Conservation (phyloP, 441 rosid species). For the Populus hybrid region DNA sequence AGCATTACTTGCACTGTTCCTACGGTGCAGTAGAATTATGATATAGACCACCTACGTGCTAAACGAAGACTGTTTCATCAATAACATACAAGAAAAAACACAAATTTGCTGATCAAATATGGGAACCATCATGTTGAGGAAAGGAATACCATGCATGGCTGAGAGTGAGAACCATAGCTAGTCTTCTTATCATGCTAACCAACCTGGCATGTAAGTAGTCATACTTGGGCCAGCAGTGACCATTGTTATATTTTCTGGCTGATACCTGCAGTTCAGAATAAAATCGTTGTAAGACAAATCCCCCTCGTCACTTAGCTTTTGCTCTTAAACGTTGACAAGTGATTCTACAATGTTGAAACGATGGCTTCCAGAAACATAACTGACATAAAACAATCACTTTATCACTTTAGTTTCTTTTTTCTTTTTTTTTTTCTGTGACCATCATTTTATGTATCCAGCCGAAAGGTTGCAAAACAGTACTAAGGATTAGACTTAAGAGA, state of each 20-base stretch:
- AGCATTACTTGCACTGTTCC: constrained; percentile 17
- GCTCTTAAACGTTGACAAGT: not conserved
- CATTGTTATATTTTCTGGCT: constrained; percentile 48
- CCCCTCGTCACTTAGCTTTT: too few species aligned
- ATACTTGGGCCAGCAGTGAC: constrained; percentile 74
- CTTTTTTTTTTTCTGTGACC: not conserved
- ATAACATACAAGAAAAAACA: constrained; percentile 19
- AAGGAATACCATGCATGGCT: constrained; percentile 2
- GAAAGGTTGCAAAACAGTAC: not conserved
- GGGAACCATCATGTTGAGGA: constrained; percentile 5
- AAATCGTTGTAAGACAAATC: too few species aligned
- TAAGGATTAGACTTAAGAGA: not conserved
- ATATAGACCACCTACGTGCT: not conserved
- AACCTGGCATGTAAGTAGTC: constrained; percentile 84
- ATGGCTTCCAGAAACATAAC: too few species aligned
- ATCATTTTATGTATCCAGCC: not conserved
- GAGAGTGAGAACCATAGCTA: not conserved
- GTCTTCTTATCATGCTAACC: constrained; percentile 61
- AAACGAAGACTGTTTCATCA: constrained; percentile 8
- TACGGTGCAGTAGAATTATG: constrained; percentile 7
- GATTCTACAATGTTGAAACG: not conserved
- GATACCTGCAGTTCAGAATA: constrained; percentile 45
- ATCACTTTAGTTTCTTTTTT: too few species aligned
- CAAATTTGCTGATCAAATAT: too few species aligned
- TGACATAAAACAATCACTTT: too few species aligned